phyloP scores from a whole-genome alignment of 1,284 basidiomycete species.

The Ustilago xerochloae region DNA sequence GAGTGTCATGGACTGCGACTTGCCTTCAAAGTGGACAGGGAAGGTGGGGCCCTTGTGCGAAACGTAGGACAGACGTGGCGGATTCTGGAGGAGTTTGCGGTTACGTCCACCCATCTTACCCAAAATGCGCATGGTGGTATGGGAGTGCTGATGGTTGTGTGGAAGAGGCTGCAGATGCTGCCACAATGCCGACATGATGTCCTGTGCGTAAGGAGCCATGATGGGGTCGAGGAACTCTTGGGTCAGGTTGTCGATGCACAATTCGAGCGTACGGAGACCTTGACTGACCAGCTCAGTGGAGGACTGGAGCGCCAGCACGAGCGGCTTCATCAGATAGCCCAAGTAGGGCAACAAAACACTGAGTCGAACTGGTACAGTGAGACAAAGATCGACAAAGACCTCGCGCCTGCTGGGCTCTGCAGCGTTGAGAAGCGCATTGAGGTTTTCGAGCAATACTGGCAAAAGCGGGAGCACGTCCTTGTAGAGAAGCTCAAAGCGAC shows the following conservation, averaged over 20 bases:
- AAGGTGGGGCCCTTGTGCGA: constrained; percentile 43
- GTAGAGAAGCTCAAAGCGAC: constrained; percentile 93
- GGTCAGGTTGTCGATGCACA: constrained; percentile 99
- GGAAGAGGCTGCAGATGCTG: constrained; percentile 83
- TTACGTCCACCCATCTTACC: constrained; percentile 98
- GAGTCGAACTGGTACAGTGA: constrained; percentile 94
- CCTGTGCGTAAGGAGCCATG: constrained; percentile 79
- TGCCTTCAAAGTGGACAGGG: constrained; percentile 48
- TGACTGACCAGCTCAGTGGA: constrained; percentile 89
- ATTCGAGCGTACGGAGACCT: constrained; percentile 93
- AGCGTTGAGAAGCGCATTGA: constrained; percentile 74
- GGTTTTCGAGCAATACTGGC: constrained; percentile 94
- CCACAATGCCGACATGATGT: constrained; percentile 86
- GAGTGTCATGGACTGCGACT: constrained; percentile 76
- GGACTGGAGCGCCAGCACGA: constrained; percentile 87
- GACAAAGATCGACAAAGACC: constrained; percentile 89
- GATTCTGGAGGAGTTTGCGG: constrained; percentile 80
- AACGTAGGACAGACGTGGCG: constrained; percentile 79
- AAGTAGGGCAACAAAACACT: constrained; percentile 96
- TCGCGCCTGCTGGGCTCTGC: constrained; percentile 64
- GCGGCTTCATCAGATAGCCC: constrained; percentile 94
- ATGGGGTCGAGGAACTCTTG: constrained; percentile 98
- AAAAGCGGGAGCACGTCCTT: constrained; percentile 95
- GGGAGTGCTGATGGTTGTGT: constrained; percentile 88
- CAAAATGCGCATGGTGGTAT: constrained; percentile 94